Percentiles rank a stretch among this genome's conserved stretches.
phyloP scores from a whole-genome alignment of 1,284 basidiomycete species.

The Tylopilus orsonianus region DNA sequence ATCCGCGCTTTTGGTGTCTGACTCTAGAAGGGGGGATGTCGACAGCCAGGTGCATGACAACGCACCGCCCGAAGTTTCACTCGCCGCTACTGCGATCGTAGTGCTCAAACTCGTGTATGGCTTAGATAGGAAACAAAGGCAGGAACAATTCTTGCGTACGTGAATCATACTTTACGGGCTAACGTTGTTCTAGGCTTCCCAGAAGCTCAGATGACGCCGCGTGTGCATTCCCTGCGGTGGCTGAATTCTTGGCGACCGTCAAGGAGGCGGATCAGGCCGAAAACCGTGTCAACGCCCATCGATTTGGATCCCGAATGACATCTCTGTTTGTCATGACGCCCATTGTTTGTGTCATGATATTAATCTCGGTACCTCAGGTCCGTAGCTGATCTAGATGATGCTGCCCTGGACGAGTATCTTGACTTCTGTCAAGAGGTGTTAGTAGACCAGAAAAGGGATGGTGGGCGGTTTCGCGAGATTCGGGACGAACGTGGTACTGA shows the following conservation, averaged over 20 bases:
- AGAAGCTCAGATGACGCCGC: slow-evolving; percentile 53
- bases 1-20: slow-evolving; percentile 45
- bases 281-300: slow-evolving; percentile 30
- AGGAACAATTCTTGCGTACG: slow-evolving; percentile 5
- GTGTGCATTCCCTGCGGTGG: slow-evolving; percentile 57
- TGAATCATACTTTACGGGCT: slow-evolving; percentile 5
- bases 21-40: slow-evolving; percentile 40
- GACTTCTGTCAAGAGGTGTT: slow-evolving; percentile 63
- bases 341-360: slow-evolving; percentile 6
- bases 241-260: slow-evolving; percentile 54
- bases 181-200: slow-evolving; percentile 44
- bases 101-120: slow-evolving; percentile 85
- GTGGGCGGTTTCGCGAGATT: slow-evolving; percentile 16
- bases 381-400: slow-evolving; percentile 52
- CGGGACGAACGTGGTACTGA: slow-evolving; percentile 15
- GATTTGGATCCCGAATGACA: slow-evolving; percentile 37
- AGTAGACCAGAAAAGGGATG: slow-evolving; percentile 32
- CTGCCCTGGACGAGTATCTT: slow-evolving; percentile 65
- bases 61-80: slow-evolving; percentile 73
- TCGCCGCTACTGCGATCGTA: slow-evolving; percentile 66
- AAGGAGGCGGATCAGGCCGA: slow-evolving; percentile 39
- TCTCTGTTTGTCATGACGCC: slow-evolving; percentile 31
- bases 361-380: slow-evolving; percentile 41
- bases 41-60: slow-evolving; percentile 55
- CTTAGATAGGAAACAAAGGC: slow-evolving; percentile 70